Evolutionary conservation across 176 grass and related monocot species (phyloP).

Genomic region (Oropetium thomaeum): DNA sequence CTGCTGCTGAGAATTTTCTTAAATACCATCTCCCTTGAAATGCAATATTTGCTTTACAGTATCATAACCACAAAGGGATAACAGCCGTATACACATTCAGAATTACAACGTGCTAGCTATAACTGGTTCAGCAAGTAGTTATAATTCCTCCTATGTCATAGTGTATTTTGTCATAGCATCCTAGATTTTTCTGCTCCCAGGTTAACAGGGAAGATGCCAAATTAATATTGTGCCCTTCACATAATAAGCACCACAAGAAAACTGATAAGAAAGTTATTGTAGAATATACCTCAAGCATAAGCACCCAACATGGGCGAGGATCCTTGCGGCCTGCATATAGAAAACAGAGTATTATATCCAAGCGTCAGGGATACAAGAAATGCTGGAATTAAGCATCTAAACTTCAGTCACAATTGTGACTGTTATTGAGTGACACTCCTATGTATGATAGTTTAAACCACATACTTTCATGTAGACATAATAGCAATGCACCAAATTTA

Average conservation of each 20-base stretch:
- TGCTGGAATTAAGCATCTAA: background rate
- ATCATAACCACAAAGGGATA: background rate
- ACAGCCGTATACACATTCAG: background rate
- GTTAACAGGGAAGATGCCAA: background rate
- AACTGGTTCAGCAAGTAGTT: constrained; percentile 5
- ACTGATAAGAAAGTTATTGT: constrained; percentile 3
- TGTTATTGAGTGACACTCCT: background rate
- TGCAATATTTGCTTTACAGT: constrained; percentile 6
- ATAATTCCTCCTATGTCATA: background rate
- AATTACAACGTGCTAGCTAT: background rate
- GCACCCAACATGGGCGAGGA: constrained; percentile 77
- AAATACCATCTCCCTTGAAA: background rate
- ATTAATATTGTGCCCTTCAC: background rate
- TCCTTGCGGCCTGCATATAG: constrained; percentile 48
- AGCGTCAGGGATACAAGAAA: constrained; percentile 20
- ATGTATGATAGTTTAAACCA: background rate
- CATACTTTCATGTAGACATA: background rate
- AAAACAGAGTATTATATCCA: constrained; percentile 11
- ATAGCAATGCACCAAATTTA: background rate
- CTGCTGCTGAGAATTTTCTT: background rate
- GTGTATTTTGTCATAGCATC: background rate
- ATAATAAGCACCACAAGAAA: background rate
- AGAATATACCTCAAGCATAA: constrained; percentile 91
- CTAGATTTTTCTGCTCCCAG: background rate
- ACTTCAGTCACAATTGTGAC: background rate